Evolutionary conservation across 257 asterid species (phyloP).

Genomic region (Nicotiana noctiflora): DNA sequence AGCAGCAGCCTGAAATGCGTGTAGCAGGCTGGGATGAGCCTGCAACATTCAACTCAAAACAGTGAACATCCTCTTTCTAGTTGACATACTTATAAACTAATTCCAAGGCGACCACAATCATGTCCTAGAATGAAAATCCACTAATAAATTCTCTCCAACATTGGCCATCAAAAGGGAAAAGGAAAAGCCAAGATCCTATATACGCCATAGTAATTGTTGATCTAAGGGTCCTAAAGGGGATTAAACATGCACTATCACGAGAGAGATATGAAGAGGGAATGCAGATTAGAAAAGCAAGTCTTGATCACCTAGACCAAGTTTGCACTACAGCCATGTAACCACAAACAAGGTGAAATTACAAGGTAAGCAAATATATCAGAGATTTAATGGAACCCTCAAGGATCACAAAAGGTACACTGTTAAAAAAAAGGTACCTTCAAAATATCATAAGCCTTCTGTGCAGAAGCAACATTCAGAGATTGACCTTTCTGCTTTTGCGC

Average conservation of each 20-base stretch:
- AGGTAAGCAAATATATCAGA: background rate
- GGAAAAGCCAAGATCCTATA: background rate
- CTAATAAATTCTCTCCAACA: background rate
- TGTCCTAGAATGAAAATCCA: background rate
- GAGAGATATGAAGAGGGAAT: background rate
- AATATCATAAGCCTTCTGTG: constrained; percentile 76
- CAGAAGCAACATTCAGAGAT: constrained; percentile 59
- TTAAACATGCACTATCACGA: background rate
- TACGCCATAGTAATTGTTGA: background rate
- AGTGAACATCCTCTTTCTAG: background rate
- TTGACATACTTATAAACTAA: background rate
- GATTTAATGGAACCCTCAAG: background rate
- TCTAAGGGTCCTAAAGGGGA: background rate
- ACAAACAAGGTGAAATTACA: background rate
- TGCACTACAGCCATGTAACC: background rate
- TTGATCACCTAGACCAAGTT: background rate
- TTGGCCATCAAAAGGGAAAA: background rate
- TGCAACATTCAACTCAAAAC: constrained; percentile 20
- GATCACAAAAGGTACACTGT: background rate
- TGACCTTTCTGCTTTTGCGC: constrained; percentile 92
- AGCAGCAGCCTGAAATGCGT: constrained; percentile 80
- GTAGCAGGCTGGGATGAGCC: constrained; percentile 84
- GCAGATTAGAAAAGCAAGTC: background rate
- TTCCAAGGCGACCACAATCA: background rate
- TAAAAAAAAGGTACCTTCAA: constrained; percentile 45